Evolutionary conservation across 2,329 filamentous ascomycete genomes (phyloP), one percentile per base, ranked within the genome.

Genomic region (Coleophoma crateriformis): DNA sequence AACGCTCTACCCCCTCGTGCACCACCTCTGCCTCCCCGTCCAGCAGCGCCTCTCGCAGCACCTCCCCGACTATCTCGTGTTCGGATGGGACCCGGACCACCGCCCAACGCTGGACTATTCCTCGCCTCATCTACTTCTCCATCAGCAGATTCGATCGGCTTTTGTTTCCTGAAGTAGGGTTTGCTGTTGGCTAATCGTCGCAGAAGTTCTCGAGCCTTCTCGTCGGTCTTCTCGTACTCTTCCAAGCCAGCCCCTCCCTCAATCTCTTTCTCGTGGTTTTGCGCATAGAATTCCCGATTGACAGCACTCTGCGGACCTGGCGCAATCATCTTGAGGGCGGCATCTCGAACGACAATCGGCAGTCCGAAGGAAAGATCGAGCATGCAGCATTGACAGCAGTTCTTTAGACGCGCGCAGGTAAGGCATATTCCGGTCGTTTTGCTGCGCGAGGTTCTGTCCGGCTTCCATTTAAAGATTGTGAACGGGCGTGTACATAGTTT

Each of bases 361-460:
- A 99, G 76, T 20, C 94, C 95, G 64, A 97, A 99, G 12, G 89
- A 92, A 52, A 99, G 74, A 77, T 99, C 94, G 47, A 99, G 85
- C 90, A 97, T 97, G 75, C 94, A 99, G 71, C 87, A 92, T 74
- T 99, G 94, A 65, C 94, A 99, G 74, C 94, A 97, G 74, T 99
- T 99, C 72, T 99, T 99, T 58, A 97, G 78, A 41, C 94, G 87
- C 19, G 94, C 92, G 74, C 94, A 99, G 38, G 94, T 99, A 20
- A 99, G 77, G 69, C 94, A 99, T 62, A 97, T 95, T 62, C 89
- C 95, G 48, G 92, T 97, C 58, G 88, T 85, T 71, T 95, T 96
- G 68, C 92, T 91, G 54, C 91, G 88, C 22, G 90, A 84, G 3
- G 91, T 94, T 50, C 94, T 88, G 67, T 95, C 91, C 55, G 88